Evolutionary conservation across 345 rosid species (phyloP).

Genomic region (Ailanthus altissimus): DNA sequence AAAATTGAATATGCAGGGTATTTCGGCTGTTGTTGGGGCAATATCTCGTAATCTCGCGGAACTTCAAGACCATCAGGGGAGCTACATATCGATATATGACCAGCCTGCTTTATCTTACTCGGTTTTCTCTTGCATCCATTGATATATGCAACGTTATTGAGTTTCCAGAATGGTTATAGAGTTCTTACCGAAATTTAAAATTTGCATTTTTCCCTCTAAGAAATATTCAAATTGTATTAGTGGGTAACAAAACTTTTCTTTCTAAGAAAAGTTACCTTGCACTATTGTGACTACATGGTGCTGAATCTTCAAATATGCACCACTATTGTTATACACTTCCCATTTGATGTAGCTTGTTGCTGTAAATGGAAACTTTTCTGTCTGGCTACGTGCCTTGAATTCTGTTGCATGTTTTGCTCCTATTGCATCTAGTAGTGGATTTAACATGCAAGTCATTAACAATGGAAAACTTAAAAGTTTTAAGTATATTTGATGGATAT

Average conservation of each 20-base stretch:
- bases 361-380: not conserved
- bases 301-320: not conserved
- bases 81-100: conserved; percentile 71
- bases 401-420: not conserved
- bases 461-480: not conserved
- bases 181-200: not conserved
- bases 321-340: not conserved
- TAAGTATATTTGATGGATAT: not conserved
- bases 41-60: conserved; percentile 80
- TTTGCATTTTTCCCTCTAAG: not conserved
- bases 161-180: not conserved
- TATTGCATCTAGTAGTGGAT: not conserved
- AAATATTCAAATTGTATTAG: not conserved
- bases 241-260: not conserved
- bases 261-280: not conserved
- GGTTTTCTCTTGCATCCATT: conserved; percentile 43
- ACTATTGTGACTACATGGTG: not conserved
- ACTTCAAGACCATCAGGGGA: conserved; percentile 71
- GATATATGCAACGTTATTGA: conserved; percentile 9
- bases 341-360: not conserved
- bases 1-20: conserved; percentile 48
- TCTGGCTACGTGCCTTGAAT: not conserved
- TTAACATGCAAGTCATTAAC: not conserved
- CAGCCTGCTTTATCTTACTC: conserved; percentile 59
- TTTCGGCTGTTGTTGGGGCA: conserved; percentile 85